phyloP scores from a whole-genome alignment of 306 rosid genomes.

The Neltuma alba region DNA sequence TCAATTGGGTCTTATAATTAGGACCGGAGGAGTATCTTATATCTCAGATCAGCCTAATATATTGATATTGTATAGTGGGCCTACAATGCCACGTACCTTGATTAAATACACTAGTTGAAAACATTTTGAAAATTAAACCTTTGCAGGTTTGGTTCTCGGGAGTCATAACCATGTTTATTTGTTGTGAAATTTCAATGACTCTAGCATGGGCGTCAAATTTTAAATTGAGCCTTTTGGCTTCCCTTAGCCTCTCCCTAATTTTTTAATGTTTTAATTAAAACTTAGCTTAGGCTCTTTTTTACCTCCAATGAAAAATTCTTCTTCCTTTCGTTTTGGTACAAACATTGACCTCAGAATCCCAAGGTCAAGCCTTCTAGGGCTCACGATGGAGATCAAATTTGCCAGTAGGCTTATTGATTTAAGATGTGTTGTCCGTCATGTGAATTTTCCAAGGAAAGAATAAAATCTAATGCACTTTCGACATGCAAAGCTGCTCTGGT shows the following conservation, averaged over 20 bases:
- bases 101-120: background rate
- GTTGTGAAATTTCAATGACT: background rate
- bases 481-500: conserved; percentile 2
- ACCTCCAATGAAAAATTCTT: too few relatives aligned
- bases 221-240: background rate
- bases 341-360: background rate
- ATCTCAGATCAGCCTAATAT: background rate
- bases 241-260: background rate
- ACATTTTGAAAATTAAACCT: background rate
- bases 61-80: background rate
- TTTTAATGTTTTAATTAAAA: background rate
- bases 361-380: background rate
- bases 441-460: background rate
- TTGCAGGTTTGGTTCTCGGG: background rate
- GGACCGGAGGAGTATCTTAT: too few relatives aligned
- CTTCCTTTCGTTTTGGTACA: background rate
- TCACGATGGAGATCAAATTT: background rate
- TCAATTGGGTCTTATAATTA: too few relatives aligned
- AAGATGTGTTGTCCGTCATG: background rate
- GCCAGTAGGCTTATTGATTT: background rate
- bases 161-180: background rate
- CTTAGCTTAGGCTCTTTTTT: too few relatives aligned
- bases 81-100: background rate
- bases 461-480: background rate
- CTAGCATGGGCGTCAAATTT: background rate